Percentiles rank a stretch among this genome's conserved stretches.
Conservation (phyloP, 805 yeast genomes). For the Kluyveromyces dobzhanskii region DNA sequence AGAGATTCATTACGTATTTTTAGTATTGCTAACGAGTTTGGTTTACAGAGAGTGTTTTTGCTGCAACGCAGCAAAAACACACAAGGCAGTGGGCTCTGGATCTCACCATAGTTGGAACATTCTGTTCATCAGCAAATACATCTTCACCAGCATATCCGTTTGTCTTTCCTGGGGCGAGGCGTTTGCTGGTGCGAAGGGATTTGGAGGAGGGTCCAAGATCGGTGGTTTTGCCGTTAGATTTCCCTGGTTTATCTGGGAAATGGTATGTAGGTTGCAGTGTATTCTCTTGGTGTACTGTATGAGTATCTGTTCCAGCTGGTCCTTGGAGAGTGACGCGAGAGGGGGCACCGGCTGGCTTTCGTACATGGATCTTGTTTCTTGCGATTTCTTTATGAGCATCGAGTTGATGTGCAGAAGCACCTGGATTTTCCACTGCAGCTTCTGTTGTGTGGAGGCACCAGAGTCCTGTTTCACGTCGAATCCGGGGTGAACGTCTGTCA, state of each 20-base stretch:
- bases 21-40: no score
- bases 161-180: conserved; percentile 6
- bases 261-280: conserved; percentile 29
- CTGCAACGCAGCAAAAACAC: no score
- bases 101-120: conserved; percentile 28
- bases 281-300: conserved; percentile 27
- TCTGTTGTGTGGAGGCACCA: conserved; percentile 11
- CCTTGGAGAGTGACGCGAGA: conserved; percentile 15
- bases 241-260: conserved; percentile 29
- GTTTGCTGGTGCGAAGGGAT: conserved; percentile 5
- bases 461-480: conserved; percentile 7
- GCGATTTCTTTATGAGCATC: conserved; percentile 12
- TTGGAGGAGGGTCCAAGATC: conserved; percentile 21
- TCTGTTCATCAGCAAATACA: conserved; percentile 25
- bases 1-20: no score
- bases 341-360: conserved; percentile 21
- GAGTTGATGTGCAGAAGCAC: conserved; percentile 29
- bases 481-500: conserved; percentile 2
- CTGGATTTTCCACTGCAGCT: conserved; percentile 27
- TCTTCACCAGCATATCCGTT: conserved; percentile 24
- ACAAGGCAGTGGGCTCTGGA: neutral
- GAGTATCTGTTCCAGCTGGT: conserved; percentile 19
- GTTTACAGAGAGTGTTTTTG: no score
- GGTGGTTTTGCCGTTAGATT: conserved; percentile 19
- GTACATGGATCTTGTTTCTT: conserved; percentile 12